Base-by-base conservation (phyloP, 2,329 filamentous ascomycete species). In the Colletotrichum sublineola region DNA sequence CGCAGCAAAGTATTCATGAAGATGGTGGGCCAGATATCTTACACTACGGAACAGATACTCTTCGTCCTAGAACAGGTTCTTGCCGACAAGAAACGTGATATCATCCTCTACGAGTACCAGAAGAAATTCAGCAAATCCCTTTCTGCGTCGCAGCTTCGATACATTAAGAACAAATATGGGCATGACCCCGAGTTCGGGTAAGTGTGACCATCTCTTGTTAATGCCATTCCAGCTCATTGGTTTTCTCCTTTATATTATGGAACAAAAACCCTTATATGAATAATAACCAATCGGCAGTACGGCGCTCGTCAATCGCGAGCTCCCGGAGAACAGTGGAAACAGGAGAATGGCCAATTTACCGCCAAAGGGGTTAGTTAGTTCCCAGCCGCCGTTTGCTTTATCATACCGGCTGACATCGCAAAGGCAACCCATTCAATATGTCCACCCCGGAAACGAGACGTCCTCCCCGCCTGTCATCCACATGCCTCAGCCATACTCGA, bases 101-200 rank as follows among this genome's bases (percentile, higher is more conserved):
- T 75, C 14, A 81, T 82, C 50, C 73, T 75, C 9, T 52, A 71
- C 1, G 75, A 77, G 7, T 84, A 81, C 53, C 53, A 75, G 15
- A 56, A 73, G 9, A 67, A 63, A 7, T 83, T 82, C 63, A 75
- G 74, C 40, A 79, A 79, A 29, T 15, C 53, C 0, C 74, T 83
- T 61, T 79, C 78, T 14, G 31, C 53, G 38, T 63, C 68, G 57
- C 81, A 84, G 73, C 77, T 84, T 12, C 79, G 81, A 12, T 84
- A 84, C 64, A 72, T 84, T 11, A 82, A 81, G 72, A 81, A 80
- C 73, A 83, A 84, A 71, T 84, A 84, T 55, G 82, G 83, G 0
- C 80, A 77, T 48, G 82, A 84, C 48, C 81, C 82, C 0, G 77
- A 79, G 8, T 84, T 80, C 67, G 79, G 80, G 83, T 84, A 77